Percentiles rank a stretch among this genome's conserved stretches.
These are phyloP conservation scores for Mycena alexandri DNA, from an alignment of 768 basidiomycete genomes.

Conservation along the genomic window DNA sequence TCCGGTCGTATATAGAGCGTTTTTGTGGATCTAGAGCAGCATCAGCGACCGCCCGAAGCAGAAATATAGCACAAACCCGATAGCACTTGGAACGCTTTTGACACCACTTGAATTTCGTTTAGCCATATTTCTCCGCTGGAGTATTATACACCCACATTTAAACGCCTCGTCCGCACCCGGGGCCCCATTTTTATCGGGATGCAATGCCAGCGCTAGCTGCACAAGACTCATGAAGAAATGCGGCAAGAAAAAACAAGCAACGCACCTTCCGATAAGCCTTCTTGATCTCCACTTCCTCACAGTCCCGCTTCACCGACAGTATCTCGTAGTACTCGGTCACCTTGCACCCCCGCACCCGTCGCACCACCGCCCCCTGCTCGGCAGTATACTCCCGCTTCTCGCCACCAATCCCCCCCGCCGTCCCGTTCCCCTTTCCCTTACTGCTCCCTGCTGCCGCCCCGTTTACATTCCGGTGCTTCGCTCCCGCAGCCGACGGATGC, in stretches of 20 bases:
- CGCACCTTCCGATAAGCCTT: slow-evolving; percentile 95
- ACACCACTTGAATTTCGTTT: slow-evolving; percentile 77
- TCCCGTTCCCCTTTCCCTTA: slow-evolving; percentile 54
- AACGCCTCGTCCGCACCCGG: slow-evolving; percentile 99
- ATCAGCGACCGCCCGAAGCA: slow-evolving; percentile 15
- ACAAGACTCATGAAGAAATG: slow-evolving; percentile 26
- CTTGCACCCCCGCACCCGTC: slow-evolving; percentile 87
- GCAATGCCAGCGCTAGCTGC: slow-evolving; percentile 88
- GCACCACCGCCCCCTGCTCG: slow-evolving; percentile 87
- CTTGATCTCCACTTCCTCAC: slow-evolving; percentile 89
- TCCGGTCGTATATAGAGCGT: slow-evolving; percentile 86
- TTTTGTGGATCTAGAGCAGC: slow-evolving; percentile 80
- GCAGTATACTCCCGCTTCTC: slow-evolving; percentile 89
- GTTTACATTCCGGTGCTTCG: slow-evolving; percentile 69
- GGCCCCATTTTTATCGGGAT: slow-evolving; percentile 95
- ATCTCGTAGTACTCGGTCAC: slow-evolving; percentile 96
- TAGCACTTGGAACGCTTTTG: slow-evolving; percentile 96
- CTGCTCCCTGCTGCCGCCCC: slow-evolving; percentile 44
- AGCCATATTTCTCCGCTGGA: background rate
- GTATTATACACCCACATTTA: slow-evolving; percentile 74
- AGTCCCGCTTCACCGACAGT: slow-evolving; percentile 79
- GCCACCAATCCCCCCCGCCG: slow-evolving; percentile 72
- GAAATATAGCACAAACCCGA: slow-evolving; percentile 64
- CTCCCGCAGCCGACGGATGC: slow-evolving; percentile 80
- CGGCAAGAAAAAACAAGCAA: slow-evolving; percentile 23